These are phyloP conservation scores for Fusarium subtropicale DNA, from an alignment of 2,329 filamentous ascomycete species.

Conservation along the genomic window DNA sequence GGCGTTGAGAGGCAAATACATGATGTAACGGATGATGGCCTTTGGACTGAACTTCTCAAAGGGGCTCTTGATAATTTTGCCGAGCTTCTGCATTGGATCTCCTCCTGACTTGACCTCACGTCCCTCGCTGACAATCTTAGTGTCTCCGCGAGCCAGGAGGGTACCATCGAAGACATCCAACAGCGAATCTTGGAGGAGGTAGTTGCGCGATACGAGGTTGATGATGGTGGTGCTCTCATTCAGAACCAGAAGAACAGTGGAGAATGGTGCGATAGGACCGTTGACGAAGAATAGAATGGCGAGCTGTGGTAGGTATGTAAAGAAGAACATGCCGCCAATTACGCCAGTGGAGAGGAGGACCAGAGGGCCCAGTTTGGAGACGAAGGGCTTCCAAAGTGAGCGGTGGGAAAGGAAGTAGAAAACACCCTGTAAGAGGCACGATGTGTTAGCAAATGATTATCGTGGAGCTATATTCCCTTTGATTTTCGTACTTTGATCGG, in stretches of 20 bases:
- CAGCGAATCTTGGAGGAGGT: conserved; percentile 83
- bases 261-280: conserved; percentile 81
- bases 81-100: conserved; percentile 68
- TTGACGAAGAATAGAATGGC: conserved; percentile 86
- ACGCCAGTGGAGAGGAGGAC: conserved; percentile 78
- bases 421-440: conserved; percentile 60
- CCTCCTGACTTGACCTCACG: conserved; percentile 75
- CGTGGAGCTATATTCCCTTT: neutral
- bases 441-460: conserved; percentile 18
- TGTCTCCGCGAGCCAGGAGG: conserved; percentile 63
- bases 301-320: conserved; percentile 88
- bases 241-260: conserved; percentile 75
- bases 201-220: conserved; percentile 71
- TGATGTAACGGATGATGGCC: conserved; percentile 79
- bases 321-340: conserved; percentile 83
- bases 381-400: conserved; percentile 69
- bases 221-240: conserved; percentile 71
- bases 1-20: conserved; percentile 93
- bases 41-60: conserved; percentile 68
- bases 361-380: conserved; percentile 68
- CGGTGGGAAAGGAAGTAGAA: conserved; percentile 68
- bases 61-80: conserved; percentile 67
- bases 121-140: conserved; percentile 76
- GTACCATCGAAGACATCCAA: conserved; percentile 90
- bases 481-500: conserved; percentile 73